These are phyloP conservation scores for Epichloe gansuensis DNA, from an alignment of 2,329 filamentous ascomycete genomes.

Conservation along the genomic window DNA sequence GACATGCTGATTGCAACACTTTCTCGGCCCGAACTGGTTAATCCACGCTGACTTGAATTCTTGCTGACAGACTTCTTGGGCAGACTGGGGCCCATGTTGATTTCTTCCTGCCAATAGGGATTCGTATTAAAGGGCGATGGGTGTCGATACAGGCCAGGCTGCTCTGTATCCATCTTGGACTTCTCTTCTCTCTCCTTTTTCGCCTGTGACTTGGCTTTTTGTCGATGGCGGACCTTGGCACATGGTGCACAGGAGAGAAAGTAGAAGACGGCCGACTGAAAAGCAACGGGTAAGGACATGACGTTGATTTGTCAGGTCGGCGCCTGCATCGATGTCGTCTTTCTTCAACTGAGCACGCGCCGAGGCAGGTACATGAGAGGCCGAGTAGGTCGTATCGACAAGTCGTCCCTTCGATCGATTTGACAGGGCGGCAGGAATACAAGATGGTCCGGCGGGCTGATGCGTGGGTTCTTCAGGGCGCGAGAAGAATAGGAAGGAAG, in stretches of 20 bases:
- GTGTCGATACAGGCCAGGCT: conserved; percentile 66
- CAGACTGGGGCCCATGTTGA: conserved; percentile 64
- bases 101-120: conserved; percentile 79
- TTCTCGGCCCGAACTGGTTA: conserved; percentile 45
- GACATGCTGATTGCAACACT: conserved; percentile 33
- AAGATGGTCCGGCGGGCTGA: neutral
- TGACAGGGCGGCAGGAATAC: neutral
- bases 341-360: conserved; percentile 5
- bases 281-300: conserved; percentile 42
- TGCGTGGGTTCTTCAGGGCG: neutral
- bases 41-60: conserved; percentile 45
- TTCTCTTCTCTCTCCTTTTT: conserved; percentile 56
- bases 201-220: conserved; percentile 59
- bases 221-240: conserved; percentile 54
- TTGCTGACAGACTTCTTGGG: conserved; percentile 49
- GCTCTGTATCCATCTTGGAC: conserved; percentile 50
- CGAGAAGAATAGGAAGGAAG: neutral
- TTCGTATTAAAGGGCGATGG: conserved; percentile 78
- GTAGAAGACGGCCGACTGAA: conserved; percentile 71
- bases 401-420: neutral
- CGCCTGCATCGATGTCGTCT: conserved; percentile 2
- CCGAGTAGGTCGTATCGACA: neutral
- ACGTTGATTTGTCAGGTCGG: conserved; percentile 7
- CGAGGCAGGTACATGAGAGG: conserved; percentile 9
- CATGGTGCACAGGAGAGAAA: conserved; percentile 70